Evolutionary conservation across 768 basidiomycete species (phyloP), one percentile per base, ranked within the genome.

Genomic region (Tulasnella sp.): DNA sequence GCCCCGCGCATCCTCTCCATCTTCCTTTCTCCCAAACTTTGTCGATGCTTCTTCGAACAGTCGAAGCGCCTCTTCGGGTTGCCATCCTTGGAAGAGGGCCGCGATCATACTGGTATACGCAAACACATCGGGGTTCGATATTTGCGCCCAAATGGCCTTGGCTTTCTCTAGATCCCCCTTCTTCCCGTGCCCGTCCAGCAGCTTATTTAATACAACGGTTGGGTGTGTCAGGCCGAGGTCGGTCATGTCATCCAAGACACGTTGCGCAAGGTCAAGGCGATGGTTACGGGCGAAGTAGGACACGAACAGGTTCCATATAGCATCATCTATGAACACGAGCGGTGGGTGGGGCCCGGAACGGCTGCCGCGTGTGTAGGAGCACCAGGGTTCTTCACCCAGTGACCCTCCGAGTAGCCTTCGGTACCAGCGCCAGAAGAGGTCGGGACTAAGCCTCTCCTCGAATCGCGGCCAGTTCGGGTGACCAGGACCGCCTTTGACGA

Each of bases 41-140:
- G 15, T 15, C 34, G 34, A 38, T 31, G 51, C 51, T 22, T 50
- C 48, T 1, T 53, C 22, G 50, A 61, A 62, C 11, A 62, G 27
- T 15, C 9, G 17, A 22, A 60, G 24, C 9, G 60, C 62, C 21
- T 62, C 60, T 12, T 52, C 59, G 15, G 53, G 27, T 11, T 38
- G 27, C 24, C 42, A 31, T 8, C 27, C 19, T 46, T 62, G 62
- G 62, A 62, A 62, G 21, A 62, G 22, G 12, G 61, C 25, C 10
- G 62, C 53, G 38, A 62, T 62, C 60, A 62, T 53, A 1, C 49
- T 61, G 5, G 62, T 62, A 31, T 62, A 62, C 11, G 61, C 42
- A 11, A 38, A 61, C 19, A 61, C 3, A 34, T 62, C 62, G 19
- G 29, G 27, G 2, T 30, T 21, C 22, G 27, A 15, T 15, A 62